Conservation (phyloP, 768 basidiomycete species). For the Gloeophyllum trabeum region DNA sequence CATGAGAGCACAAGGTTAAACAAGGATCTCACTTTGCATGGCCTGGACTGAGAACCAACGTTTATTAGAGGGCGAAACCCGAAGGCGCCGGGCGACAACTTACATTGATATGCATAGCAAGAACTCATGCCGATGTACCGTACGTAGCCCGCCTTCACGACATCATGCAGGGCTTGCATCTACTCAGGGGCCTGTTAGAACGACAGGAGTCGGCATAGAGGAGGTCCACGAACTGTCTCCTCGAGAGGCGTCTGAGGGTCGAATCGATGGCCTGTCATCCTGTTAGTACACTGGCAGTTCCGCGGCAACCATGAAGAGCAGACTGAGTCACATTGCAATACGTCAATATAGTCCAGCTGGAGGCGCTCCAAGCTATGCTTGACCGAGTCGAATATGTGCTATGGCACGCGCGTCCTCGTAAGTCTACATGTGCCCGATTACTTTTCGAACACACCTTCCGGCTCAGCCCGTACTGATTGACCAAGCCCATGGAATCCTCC, state of each 20-base stretch:
- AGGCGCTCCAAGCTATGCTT: conserved; percentile 54
- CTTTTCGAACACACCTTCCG: conserved; percentile 19
- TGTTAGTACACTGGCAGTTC: too few relatives aligned
- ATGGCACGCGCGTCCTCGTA: too few relatives aligned
- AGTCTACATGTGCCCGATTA: too few relatives aligned
- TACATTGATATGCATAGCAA: conserved; percentile 19
- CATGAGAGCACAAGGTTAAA: neutral
- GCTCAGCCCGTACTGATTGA: conserved; percentile 22
- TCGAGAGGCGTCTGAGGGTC: conserved; percentile 30
- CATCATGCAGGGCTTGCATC: conserved; percentile 32
- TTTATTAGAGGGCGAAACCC: neutral
- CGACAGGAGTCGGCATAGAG: too few relatives aligned
- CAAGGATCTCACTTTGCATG: conserved; percentile 16
- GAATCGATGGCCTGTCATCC: conserved; percentile 27
- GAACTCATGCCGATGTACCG: conserved; percentile 24
- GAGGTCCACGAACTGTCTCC: conserved; percentile 20
- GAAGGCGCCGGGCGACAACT: conserved; percentile 1
- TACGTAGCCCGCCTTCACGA: conserved; percentile 28
- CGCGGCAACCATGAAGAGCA: too few relatives aligned
- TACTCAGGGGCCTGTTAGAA: neutral
- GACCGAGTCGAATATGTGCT: conserved; percentile 68
- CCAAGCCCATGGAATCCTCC: conserved; percentile 17
- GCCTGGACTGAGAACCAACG: conserved; percentile 10
- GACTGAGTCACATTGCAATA: conserved; percentile 43
- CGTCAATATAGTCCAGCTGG: conserved; percentile 64